Conservation (phyloP, 2,329 filamentous ascomycete species). For the Xylaria sp. region DNA sequence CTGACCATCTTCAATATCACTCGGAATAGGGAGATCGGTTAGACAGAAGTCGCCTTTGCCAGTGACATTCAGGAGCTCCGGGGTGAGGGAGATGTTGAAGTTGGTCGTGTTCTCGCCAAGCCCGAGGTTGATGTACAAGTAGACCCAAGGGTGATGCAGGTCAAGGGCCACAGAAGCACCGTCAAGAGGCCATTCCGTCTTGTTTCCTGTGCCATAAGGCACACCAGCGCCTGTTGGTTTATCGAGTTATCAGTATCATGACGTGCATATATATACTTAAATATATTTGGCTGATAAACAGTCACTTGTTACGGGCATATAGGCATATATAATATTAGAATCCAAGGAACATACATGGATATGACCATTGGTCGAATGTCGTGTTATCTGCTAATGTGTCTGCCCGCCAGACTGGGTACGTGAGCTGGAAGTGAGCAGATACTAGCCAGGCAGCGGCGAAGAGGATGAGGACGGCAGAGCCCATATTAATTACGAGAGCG, state of each 20-base stretch:
- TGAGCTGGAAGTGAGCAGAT: conserved; percentile 55
- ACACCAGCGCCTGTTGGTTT: conserved; percentile 53
- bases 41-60: conserved; percentile 71
- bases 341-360: conserved; percentile 52
- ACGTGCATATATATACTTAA: too few relatives aligned
- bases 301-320: not conserved
- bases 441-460: conserved; percentile 46
- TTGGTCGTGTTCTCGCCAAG: conserved; percentile 58
- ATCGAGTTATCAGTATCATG: conserved; percentile 2
- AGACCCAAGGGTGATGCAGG: conserved; percentile 59
- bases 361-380: conserved; percentile 55
- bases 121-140: conserved; percentile 60
- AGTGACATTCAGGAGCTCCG: conserved; percentile 62
- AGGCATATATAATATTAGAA: not conserved
- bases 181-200: conserved; percentile 59
- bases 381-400: conserved; percentile 50
- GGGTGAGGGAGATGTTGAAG: conserved; percentile 73
- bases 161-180: conserved; percentile 56
- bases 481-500: conserved; percentile 29
- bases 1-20: conserved; percentile 61
- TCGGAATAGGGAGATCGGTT: conserved; percentile 60
- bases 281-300: not conserved
- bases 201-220: conserved; percentile 50
- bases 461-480: conserved; percentile 18
- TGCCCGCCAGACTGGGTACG: conserved; percentile 55